phyloP scores from a whole-genome alignment of 2,329 filamentous ascomycete genomes.

The Colletotrichum salicis region DNA sequence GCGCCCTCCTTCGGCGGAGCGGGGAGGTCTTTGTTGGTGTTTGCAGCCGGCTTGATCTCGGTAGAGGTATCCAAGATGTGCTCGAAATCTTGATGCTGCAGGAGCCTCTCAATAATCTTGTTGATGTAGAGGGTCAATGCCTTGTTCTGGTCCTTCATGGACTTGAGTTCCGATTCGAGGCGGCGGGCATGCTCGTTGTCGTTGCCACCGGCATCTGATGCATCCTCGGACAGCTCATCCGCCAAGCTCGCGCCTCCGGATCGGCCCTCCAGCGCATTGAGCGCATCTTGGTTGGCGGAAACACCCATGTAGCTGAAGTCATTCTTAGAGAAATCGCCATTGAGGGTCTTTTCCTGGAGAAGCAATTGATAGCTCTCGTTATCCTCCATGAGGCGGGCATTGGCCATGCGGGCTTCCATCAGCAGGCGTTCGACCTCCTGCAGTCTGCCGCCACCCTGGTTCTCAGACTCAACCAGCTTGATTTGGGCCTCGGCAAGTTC shows the following conservation, averaged over 20 bases:
- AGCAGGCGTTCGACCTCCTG: slow-evolving; percentile 91
- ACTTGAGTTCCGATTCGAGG: slow-evolving; percentile 81
- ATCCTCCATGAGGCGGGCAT: slow-evolving; percentile 96
- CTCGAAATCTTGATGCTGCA: slow-evolving; percentile 95
- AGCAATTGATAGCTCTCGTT: slow-evolving; percentile 98
- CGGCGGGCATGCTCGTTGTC: slow-evolving; percentile 72
- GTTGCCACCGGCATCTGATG: slow-evolving; percentile 68
- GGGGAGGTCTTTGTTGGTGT: slow-evolving; percentile 86
- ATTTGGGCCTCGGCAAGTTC: slow-evolving; percentile 96
- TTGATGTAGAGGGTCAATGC: slow-evolving; percentile 97
- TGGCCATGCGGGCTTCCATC: slow-evolving; percentile 93
- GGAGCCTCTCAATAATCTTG: slow-evolving; percentile 95
- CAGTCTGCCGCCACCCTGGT: slow-evolving; percentile 86
- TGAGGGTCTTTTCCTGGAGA: slow-evolving; percentile 92
- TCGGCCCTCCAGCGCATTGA: slow-evolving; percentile 71
- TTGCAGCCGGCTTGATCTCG: slow-evolving; percentile 49
- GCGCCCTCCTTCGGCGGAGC: slow-evolving; percentile 72
- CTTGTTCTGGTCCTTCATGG: slow-evolving; percentile 93
- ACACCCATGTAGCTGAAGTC: slow-evolving; percentile 78
- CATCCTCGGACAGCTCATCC: slow-evolving; percentile 82
- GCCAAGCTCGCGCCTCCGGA: slow-evolving; percentile 71
- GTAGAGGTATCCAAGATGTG: slow-evolving; percentile 85
- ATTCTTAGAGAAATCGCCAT: slow-evolving; percentile 87
- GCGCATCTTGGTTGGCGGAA: slow-evolving; percentile 71
- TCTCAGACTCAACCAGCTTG: slow-evolving; percentile 93